Conservation (phyloP, 768 basidiomycete genomes). For the Pleurotus tuoliensis region DNA sequence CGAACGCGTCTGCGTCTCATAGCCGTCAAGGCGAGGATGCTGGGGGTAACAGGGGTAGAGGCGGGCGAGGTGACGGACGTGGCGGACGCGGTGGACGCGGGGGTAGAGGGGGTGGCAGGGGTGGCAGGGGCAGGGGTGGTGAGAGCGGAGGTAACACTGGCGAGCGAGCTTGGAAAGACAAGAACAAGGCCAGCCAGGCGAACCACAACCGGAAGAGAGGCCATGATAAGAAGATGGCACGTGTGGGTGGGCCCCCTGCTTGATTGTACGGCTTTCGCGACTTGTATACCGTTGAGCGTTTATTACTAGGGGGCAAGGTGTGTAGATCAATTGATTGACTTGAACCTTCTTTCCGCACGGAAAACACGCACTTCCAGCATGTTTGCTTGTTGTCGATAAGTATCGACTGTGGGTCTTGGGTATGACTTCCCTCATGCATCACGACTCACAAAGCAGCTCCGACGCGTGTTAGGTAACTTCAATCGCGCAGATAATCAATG, state of each 20-base stretch:
- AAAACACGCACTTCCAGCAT: no score
- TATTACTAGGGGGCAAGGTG: no score
- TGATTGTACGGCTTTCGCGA: background rate
- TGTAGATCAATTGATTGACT: no score
- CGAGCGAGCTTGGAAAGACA: constrained; percentile 72
- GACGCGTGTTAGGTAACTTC: no score
- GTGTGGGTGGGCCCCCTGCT: constrained; percentile 42
- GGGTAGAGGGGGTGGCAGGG: constrained; percentile 30
- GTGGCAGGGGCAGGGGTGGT: constrained; percentile 32
- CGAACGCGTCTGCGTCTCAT: background rate
- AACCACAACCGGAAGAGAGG: constrained; percentile 81
- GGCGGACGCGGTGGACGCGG: constrained; percentile 36
- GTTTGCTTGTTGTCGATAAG: no score
- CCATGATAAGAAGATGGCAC: constrained; percentile 86
- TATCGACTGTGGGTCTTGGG: no score
- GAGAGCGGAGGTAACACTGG: constrained; percentile 36
- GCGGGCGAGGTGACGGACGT: constrained; percentile 38
- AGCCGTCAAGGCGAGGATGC: constrained; percentile 13
- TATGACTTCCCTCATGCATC: no score
- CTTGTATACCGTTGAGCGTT: no score
- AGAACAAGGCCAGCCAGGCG: constrained; percentile 65
- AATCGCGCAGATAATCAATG: no score
- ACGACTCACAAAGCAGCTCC: no score
- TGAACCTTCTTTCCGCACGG: no score
- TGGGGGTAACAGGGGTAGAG: constrained; percentile 24